Conservation (phyloP, 1,284 basidiomycete genomes). For the Leccinum proliferum region DNA sequence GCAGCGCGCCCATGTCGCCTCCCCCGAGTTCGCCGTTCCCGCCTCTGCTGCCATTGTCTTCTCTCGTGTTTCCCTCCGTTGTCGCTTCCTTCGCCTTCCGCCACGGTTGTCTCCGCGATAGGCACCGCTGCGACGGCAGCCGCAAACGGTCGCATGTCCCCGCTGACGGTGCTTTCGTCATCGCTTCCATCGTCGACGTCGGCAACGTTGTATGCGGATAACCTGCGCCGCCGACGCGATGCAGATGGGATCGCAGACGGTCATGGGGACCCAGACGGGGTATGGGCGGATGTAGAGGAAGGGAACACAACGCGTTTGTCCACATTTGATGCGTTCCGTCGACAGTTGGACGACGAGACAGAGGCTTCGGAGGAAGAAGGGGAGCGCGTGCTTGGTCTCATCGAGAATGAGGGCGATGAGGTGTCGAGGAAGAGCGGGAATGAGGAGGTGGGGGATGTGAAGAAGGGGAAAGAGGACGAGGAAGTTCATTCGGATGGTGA, state of each 20-base stretch:
- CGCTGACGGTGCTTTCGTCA: conserved; percentile 10
- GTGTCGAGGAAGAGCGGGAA: not conserved
- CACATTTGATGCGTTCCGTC: conserved; percentile 24
- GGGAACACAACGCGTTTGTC: conserved; percentile 20
- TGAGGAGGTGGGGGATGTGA: not conserved
- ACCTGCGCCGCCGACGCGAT: not conserved
- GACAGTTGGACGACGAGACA: conserved; percentile 13
- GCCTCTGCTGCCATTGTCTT: conserved; percentile 16
- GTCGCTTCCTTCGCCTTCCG: conserved; percentile 3
- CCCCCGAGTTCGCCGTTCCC: conserved; percentile 25
- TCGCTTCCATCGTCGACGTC: conserved; percentile 8
- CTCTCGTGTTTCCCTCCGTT: conserved; percentile 5
- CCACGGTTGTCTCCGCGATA: not conserved
- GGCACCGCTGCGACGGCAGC: conserved; percentile 10
- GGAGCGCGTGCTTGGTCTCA: not conserved
- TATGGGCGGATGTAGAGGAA: conserved; percentile 13
- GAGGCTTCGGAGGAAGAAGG: conserved; percentile 10
- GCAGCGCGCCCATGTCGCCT: conserved; percentile 20
- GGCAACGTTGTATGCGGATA: not conserved
- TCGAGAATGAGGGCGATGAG: not conserved
- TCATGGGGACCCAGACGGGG: not conserved
- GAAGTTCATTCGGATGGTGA: conserved; percentile 47
- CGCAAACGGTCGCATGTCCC: conserved; percentile 18
- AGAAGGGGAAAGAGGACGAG: not conserved
- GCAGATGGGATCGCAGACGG: not conserved